phyloP scores from a whole-genome alignment of 495 filamentous ascomycete genomes.

The Penicillium coffeae region DNA sequence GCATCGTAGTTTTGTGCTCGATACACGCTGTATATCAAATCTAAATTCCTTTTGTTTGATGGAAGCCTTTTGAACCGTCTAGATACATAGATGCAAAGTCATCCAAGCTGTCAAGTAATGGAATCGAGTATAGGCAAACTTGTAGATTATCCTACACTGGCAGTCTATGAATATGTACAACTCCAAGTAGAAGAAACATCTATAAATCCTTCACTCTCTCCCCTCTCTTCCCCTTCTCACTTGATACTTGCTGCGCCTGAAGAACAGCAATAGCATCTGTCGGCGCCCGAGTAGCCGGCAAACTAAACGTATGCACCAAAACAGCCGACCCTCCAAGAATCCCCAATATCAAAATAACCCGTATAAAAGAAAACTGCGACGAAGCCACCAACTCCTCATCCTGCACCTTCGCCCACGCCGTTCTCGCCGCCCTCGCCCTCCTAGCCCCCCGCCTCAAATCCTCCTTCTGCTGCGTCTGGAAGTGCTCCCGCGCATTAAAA shows the following conservation, averaged over 20 bases:
- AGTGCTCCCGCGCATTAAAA: slow-evolving; percentile 66
- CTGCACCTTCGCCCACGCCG: slow-evolving; percentile 5
- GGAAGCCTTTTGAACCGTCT: not conserved
- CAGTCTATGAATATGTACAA: not conserved
- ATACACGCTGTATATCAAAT: slow-evolving; percentile 40
- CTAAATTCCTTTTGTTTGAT: slow-evolving; percentile 33
- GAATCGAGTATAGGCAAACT: too few species aligned
- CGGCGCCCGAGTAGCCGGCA: not conserved
- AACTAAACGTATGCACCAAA: not conserved
- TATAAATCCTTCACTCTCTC: not conserved
- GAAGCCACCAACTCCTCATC: not conserved
- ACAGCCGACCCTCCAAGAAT: not conserved
- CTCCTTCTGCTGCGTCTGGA: slow-evolving; percentile 61
- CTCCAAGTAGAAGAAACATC: not conserved
- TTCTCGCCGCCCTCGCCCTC: slow-evolving; percentile 18
- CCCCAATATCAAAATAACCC: not conserved
- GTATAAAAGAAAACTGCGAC: not conserved
- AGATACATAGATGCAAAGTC: not conserved
- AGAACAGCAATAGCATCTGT: not conserved
- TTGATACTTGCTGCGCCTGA: not conserved
- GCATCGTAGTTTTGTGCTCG: slow-evolving; percentile 32
- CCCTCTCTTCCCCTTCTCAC: not conserved
- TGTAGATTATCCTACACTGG: too few species aligned
- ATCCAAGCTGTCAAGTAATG: not conserved
- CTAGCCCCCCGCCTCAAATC: slow-evolving; percentile 48